A percentile compares a stretch with the other conserved stretches of the same genome.
Conservation (phyloP, 176 grass and related monocot species). For the Hordeum vulgare region DNA sequence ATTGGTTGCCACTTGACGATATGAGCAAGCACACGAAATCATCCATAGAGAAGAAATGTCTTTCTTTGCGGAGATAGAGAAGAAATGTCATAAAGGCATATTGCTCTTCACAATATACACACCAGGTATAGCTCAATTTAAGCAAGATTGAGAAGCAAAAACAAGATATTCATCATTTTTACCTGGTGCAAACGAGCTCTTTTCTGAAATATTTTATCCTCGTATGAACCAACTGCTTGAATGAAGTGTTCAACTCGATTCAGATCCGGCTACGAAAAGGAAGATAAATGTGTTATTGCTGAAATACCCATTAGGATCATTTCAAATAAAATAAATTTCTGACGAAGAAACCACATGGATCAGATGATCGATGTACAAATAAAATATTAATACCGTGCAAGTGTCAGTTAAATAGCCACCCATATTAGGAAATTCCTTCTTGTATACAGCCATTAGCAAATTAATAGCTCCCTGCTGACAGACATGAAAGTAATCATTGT, state of each 20-base stretch:
- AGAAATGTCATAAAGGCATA: neutral
- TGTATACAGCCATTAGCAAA: constrained; percentile 88
- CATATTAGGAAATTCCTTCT: constrained; percentile 79
- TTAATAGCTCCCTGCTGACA: constrained; percentile 83
- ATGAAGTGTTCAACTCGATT: constrained; percentile 90
- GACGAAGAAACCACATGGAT: neutral
- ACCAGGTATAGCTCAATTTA: neutral
- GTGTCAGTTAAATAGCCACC: constrained; percentile 82
- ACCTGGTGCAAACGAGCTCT: constrained; percentile 84
- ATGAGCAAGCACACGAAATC: too few relatives aligned
- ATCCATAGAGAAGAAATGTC: too few relatives aligned
- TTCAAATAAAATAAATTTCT: neutral
- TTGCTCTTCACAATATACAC: neutral
- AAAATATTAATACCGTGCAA: constrained; percentile 74
- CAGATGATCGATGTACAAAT: neutral
- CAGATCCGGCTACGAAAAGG: constrained; percentile 64
- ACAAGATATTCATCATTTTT: neutral
- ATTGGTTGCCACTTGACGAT: too few relatives aligned
- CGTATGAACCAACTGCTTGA: constrained; percentile 74
- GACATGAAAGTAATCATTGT: constrained; percentile 11
- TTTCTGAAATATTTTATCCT: constrained; percentile 98
- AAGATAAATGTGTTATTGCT: constrained; percentile 9
- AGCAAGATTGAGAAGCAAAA: neutral
- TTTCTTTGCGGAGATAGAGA: too few relatives aligned
- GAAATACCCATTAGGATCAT: neutral